These are phyloP conservation scores for Helicocarpus griseus DNA, from an alignment of 2,329 filamentous ascomycete genomes.

Conservation along the genomic window DNA sequence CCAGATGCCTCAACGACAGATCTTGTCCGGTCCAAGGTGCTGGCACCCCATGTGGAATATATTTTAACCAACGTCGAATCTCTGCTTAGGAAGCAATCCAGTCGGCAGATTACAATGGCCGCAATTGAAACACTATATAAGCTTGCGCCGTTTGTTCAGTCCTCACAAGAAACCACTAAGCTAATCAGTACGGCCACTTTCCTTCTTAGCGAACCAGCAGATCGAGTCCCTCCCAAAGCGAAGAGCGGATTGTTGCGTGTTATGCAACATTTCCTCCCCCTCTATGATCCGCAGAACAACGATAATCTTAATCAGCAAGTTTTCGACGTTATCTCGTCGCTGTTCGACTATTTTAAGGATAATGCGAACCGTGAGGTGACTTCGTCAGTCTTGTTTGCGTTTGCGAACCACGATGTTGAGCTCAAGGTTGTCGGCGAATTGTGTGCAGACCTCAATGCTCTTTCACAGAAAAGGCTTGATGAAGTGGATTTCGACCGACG, in stretches of 20 bases:
- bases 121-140: conserved; percentile 72
- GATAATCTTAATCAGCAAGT: conserved; percentile 52
- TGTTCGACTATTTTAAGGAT: conserved; percentile 89
- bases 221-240: conserved; percentile 69
- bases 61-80: conserved; percentile 49
- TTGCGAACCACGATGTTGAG: conserved; percentile 55
- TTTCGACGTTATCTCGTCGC: conserved; percentile 63
- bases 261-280: conserved; percentile 67
- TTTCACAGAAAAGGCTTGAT: conserved; percentile 60
- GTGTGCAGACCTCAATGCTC: conserved; percentile 74
- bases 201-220: conserved; percentile 74
- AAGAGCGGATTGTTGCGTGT: conserved; percentile 75
- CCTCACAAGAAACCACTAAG: conserved; percentile 55
- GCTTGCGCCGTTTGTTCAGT: conserved; percentile 59
- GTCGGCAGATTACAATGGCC: conserved; percentile 67
- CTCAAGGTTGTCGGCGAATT: conserved; percentile 57
- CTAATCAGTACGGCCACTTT: conserved; percentile 72
- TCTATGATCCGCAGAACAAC: conserved; percentile 50
- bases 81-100: conserved; percentile 48
- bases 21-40: conserved; percentile 26
- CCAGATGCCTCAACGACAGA: conserved; percentile 29
- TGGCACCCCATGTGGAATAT: conserved; percentile 52
- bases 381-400: conserved; percentile 60
- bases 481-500: conserved; percentile 82
- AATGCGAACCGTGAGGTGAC: conserved; percentile 64